Evolutionary conservation across 1,284 basidiomycete species (phyloP), one percentile per base, ranked within the genome.

Genomic region (Naganishia albida): DNA sequence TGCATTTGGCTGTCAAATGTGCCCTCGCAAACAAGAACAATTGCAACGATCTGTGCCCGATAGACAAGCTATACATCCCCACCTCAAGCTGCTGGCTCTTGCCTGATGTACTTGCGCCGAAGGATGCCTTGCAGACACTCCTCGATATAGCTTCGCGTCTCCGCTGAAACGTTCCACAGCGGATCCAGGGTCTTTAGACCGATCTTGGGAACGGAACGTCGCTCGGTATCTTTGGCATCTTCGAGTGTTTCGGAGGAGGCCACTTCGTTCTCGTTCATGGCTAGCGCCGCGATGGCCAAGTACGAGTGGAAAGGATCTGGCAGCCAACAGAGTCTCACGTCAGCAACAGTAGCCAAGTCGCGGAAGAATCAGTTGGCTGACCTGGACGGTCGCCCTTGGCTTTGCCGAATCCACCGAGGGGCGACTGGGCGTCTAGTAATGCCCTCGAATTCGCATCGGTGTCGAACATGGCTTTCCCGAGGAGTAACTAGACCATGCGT

Each of bases 261-360:
- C 20, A 30, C 6, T 7, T 39, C 48, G 13, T 62, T 28, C 57
- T 68, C 67, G 28, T 60, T 68, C 67, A 68, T 65, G 1, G 89
- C 83, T 39, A 94, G 73, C 0, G 89, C 87, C 0, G 93, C 92
- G 25, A 95, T 80, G 1, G 90, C 87, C 30, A 96, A 82, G 75
- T 95, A 96, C 0, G 91, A 93, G 72, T 96, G 93, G 76, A 87
- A 94, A 8, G 90, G 93, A 81, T 95, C 91, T 86, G 71, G 6
- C 25, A 55, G 40, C n/a, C 46, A 13, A 50, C 6, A 10, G 4
- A 51, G 30, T 60, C 50, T 8, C 15, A 12, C 42, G 34, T 34
- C 34, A 34, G 34, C 34, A n/a, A n/a, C n/a, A n/a, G n/a, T n/a
- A n/a, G n/a, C n/a, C n/a, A n/a, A n/a, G n/a, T n/a, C n/a, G n/a